Evolutionary conservation across 495 filamentous ascomycete genomes (phyloP), one percentile per base, ranked within the genome.

Genomic region (Hypoxylon trugodes): DNA sequence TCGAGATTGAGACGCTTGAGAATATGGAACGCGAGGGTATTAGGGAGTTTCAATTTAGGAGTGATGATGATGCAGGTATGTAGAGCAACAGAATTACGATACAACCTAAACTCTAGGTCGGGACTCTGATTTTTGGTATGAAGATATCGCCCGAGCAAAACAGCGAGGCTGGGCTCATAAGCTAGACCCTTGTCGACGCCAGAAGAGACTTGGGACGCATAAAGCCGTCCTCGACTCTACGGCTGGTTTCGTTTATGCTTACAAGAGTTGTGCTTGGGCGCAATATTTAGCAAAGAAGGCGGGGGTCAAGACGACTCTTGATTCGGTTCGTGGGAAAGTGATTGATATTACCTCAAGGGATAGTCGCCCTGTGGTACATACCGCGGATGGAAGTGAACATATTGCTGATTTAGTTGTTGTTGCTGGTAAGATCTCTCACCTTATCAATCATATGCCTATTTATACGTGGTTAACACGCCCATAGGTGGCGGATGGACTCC

Each of bases 241-340:
- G 1, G 79, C 74, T 2, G 80, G 80, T 0, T 69, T 78, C 16
- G 72, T 70, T 0, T 64, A 70, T 21, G 79, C 80, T 1, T 75
- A 76, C 48, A 81, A 78, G 45, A 74, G 73, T 4, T 82, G 80
- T 51, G 61, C 70, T 0, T 77, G 73, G 56, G 75, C 77, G 2
- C 69, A 79, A 12, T 63, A 82, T 56, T 66, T 72, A 13, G 77
- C 76, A 1, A 56, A 52, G 16, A 49, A 55, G 37, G 54, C 69
- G 0, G 76, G 79, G 0, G 76, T 77, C 0, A 69, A 72, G 21
- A 72, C 76, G 37, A 45, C 80, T 2, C 68, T 79, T 0, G 72
- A 63, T 18, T 61, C 66, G 2, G 25, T 45, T 10, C 52, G 38
- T 35, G 71, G 76, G 0, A 55, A 61, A 4, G 71, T 79, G 25